phyloP scores from a whole-genome alignment of 1,139 yeast genomes.

The Yamadazyma atlantica region DNA sequence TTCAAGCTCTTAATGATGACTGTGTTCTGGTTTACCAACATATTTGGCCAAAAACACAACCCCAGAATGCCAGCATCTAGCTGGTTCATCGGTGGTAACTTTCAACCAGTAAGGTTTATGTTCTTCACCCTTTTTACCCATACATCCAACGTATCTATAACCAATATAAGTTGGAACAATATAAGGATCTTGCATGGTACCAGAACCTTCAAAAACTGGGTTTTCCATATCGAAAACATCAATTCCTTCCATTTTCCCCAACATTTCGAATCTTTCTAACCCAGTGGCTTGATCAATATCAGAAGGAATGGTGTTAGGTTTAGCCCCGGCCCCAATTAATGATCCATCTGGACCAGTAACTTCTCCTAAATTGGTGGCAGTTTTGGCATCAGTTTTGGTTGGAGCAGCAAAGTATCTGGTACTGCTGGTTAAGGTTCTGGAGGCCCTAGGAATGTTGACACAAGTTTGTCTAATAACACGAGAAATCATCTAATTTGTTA shows the following conservation, averaged over 20 bases:
- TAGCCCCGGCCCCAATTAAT: slow-evolving; percentile 89
- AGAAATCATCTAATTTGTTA: slow-evolving; percentile 13
- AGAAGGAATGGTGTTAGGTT: slow-evolving; percentile 80
- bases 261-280: slow-evolving; percentile 92
- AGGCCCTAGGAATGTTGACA: slow-evolving; percentile 8
- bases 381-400: slow-evolving; percentile 44
- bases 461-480: slow-evolving; percentile 14
- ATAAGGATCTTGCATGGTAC: slow-evolving; percentile 86
- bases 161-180: slow-evolving; percentile 88
- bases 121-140: slow-evolving; percentile 88
- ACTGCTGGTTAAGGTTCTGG: slow-evolving; percentile 11
- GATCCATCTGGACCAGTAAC: slow-evolving; percentile 73
- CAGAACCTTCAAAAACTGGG: slow-evolving; percentile 82
- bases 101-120: slow-evolving; percentile 93
- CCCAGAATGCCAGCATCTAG: slow-evolving; percentile 99
- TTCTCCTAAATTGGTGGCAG: slow-evolving; percentile 71
- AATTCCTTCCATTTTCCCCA: slow-evolving; percentile 94
- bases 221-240: slow-evolving; percentile 93
- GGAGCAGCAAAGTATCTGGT: slow-evolving; percentile 18
- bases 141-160: slow-evolving; percentile 95
- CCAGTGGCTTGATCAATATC: slow-evolving; percentile 98
- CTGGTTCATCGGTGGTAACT: slow-evolving; percentile 79
- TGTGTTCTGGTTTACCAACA: slow-evolving; percentile 78
- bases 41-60: slow-evolving; percentile 87
- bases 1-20: slow-evolving; percentile 37